Percentiles rank a stretch among this genome's conserved stretches.
phyloP scores from a whole-genome alignment of 2,329 filamentous ascomycete genomes.

The Aspergillus eucalypticola region DNA sequence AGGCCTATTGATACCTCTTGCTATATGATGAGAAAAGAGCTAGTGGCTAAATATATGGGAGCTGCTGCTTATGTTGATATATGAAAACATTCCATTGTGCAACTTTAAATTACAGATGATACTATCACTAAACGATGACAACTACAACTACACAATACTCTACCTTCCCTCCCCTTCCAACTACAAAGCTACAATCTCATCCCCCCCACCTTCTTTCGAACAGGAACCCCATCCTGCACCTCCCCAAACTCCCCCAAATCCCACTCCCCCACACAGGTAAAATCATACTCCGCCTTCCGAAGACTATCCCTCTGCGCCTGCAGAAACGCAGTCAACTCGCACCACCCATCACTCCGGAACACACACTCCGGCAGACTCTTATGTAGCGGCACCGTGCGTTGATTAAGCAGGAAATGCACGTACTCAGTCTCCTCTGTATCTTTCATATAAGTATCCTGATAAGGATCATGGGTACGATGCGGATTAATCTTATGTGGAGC shows the following conservation, averaged over 20 bases:
- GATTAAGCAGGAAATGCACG: conserved; percentile 73
- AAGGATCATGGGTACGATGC: conserved; percentile 30
- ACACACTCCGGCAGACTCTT: conserved; percentile 62
- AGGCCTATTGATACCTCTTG: conserved; percentile 3
- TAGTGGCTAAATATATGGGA: not conserved
- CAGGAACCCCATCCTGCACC: conserved; percentile 26
- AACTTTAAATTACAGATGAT: too few species aligned
- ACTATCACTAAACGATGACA: not conserved
- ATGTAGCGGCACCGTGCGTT: conserved; percentile 70
- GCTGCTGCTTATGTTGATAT: too few species aligned
- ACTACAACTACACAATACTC: not conserved
- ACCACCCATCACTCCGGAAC: conserved; percentile 71
- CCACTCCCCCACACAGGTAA: conserved; percentile 62
- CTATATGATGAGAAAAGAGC: not conserved
- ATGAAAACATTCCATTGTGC: too few species aligned
- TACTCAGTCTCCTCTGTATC: conserved; percentile 59
- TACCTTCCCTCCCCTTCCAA: not conserved
- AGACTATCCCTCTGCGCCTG: conserved; percentile 61
- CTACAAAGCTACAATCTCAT: not conserved
- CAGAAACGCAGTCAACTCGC: conserved; percentile 69
- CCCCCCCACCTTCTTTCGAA: not conserved
- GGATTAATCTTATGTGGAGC: conserved; percentile 64
- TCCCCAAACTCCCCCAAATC: conserved; percentile 23
- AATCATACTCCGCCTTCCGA: conserved; percentile 61
- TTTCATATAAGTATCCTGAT: not conserved